These are phyloP conservation scores for Pseudonectria foliicola DNA, from an alignment of 2,329 filamentous ascomycete species.

Conservation along the genomic window DNA sequence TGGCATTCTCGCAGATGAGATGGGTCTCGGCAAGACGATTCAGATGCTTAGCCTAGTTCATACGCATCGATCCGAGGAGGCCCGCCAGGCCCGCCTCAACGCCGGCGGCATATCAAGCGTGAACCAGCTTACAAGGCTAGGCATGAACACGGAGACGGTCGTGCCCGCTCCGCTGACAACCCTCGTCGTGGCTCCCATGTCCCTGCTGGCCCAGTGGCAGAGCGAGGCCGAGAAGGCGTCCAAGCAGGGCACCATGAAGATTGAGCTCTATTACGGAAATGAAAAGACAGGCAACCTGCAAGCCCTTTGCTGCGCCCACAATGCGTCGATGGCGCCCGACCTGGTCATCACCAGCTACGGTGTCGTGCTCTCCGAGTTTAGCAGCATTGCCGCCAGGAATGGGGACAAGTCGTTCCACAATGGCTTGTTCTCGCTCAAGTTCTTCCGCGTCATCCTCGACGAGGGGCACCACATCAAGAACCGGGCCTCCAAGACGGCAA, in stretches of 20 bases:
- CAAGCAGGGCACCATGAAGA: constrained; percentile 71
- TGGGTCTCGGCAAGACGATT: constrained; percentile 97
- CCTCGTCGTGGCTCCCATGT: constrained; percentile 94
- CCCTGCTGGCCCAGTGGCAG: constrained; percentile 92
- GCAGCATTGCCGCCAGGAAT: constrained; percentile 57
- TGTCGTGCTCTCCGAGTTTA: constrained; percentile 80
- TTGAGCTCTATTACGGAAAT: constrained; percentile 83
- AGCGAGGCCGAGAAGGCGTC: constrained; percentile 92
- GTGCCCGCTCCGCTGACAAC: constrained; percentile 79
- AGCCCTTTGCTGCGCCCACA: constrained; percentile 67
- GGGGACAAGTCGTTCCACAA: constrained; percentile 58
- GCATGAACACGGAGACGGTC: constrained; percentile 48
- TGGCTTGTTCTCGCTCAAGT: constrained; percentile 85
- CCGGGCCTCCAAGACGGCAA: constrained; percentile 83
- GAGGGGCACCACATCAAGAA: constrained; percentile 94
- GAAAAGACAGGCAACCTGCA: constrained; percentile 78
- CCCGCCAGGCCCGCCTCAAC: constrained; percentile 30
- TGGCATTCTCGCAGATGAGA: constrained; percentile 90
- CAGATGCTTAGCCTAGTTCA: constrained; percentile 96
- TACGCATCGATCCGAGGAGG: constrained; percentile 60
- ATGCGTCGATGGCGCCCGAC: constrained; percentile 71
- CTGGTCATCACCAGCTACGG: constrained; percentile 95
- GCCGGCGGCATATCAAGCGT: constrained; percentile 34
- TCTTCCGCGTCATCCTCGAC: constrained; percentile 91
- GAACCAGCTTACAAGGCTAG: constrained; percentile 56